Evolutionary conservation across 495 filamentous ascomycete genomes (phyloP).

Genomic region (Cladorrhinum samala): DNA sequence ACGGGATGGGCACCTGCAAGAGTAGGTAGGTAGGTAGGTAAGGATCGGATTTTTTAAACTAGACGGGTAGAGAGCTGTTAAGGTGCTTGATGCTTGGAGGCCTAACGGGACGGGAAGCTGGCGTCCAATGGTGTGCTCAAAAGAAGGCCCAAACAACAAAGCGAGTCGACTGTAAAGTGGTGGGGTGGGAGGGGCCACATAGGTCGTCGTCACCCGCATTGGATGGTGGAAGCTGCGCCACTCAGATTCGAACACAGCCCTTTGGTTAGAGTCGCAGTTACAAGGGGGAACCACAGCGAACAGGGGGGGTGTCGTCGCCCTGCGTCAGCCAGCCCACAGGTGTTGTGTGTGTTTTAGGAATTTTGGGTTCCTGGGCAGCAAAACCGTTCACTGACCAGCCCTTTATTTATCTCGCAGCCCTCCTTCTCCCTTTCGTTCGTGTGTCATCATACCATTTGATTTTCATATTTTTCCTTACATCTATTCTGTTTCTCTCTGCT

Average conservation of each 20-base stretch:
- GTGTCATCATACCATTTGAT: background rate
- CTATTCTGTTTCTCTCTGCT: background rate
- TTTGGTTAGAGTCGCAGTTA: constrained; percentile 1
- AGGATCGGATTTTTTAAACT: background rate
- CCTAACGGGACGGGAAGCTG: background rate
- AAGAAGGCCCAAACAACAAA: background rate
- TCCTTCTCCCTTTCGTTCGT: background rate
- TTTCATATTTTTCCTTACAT: background rate
- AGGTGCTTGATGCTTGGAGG: background rate
- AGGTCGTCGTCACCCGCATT: constrained; percentile 7
- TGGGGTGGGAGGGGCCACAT: constrained; percentile 1
- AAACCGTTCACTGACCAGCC: background rate
- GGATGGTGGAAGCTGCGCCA: constrained; percentile 13
- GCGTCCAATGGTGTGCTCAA: no score
- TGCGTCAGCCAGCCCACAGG: background rate
- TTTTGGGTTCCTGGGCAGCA: background rate
- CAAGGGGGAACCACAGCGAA: background rate
- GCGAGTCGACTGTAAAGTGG: background rate
- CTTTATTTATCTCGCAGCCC: background rate
- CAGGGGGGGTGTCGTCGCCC: no score
- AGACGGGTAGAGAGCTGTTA: background rate
- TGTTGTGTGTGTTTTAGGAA: background rate
- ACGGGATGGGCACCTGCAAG: no score
- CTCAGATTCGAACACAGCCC: constrained; percentile 10
- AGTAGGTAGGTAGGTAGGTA: background rate